These are phyloP conservation scores for Trypanosoma cruzi DNA, from an alignment of 208 protist genomes.

Conservation along the genomic window DNA sequence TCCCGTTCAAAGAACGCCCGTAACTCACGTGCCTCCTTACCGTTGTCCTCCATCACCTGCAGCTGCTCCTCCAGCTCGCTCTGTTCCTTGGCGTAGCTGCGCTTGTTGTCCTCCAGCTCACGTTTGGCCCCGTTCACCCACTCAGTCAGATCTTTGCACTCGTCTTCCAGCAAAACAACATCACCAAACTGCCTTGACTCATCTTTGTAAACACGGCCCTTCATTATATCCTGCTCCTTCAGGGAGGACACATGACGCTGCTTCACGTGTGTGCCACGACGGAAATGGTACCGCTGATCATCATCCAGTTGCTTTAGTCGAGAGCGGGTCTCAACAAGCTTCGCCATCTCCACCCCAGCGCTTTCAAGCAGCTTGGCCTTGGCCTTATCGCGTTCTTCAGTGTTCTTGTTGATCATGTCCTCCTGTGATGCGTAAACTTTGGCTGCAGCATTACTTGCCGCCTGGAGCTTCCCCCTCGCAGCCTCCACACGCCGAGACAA, in stretches of 20 bases:
- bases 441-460: slow-evolving; percentile 37
- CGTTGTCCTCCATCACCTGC: slow-evolving; percentile 50
- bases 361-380: slow-evolving; percentile 54
- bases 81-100: slow-evolving; percentile 36
- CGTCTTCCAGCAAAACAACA: slow-evolving; percentile 45
- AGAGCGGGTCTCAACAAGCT: slow-evolving; percentile 47
- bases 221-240: slow-evolving; percentile 34
- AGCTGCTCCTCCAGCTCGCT: slow-evolving; percentile 51
- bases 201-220: slow-evolving; percentile 50
- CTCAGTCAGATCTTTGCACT: slow-evolving; percentile 69
- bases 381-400: slow-evolving; percentile 64
- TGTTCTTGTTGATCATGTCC: slow-evolving; percentile 69
- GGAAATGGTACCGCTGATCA: slow-evolving; percentile 73
- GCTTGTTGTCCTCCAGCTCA: slow-evolving; percentile 57
- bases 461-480: slow-evolving; percentile 33
- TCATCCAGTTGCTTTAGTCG: slow-evolving; percentile 59
- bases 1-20: slow-evolving; percentile 61
- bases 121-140: slow-evolving; percentile 65
- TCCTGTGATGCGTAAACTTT: slow-evolving; percentile 54
- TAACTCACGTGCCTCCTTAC: slow-evolving; percentile 59
- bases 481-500: slow-evolving; percentile 45
- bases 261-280: slow-evolving; percentile 61
- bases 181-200: slow-evolving; percentile 52
- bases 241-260: slow-evolving; percentile 34
- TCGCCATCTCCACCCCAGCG: slow-evolving; percentile 68